phyloP scores from a whole-genome alignment of 1,284 basidiomycete species.

The Trametes hirsuta region DNA sequence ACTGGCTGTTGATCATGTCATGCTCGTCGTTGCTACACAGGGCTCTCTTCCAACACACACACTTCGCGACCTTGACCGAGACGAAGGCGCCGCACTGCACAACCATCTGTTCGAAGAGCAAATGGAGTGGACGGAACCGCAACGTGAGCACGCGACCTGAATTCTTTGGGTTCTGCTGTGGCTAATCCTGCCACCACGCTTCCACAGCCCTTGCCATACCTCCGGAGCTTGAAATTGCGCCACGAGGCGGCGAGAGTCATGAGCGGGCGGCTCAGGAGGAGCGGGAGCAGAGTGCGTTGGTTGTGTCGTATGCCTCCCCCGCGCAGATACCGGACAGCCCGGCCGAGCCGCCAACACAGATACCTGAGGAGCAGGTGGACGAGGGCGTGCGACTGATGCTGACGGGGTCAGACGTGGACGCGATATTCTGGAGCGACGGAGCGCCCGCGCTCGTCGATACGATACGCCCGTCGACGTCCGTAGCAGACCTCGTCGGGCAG shows the following conservation, averaged over 20 bases:
- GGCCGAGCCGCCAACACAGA: conserved; percentile 62
- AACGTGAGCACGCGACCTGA: conserved; percentile 51
- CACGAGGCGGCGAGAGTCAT: conserved; percentile 64
- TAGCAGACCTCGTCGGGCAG: conserved; percentile 72
- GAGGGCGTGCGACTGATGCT: conserved; percentile 64
- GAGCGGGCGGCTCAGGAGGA: conserved; percentile 72
- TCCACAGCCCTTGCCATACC: conserved; percentile 65
- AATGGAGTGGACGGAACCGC: conserved; percentile 80
- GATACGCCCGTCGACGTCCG: conserved; percentile 44
- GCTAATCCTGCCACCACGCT: conserved; percentile 22
- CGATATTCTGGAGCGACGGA: conserved; percentile 60
- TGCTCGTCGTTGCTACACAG: conserved; percentile 50
- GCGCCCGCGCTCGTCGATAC: conserved; percentile 39
- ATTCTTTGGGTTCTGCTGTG: conserved; percentile 18
- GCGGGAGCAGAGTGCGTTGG: conserved; percentile 76
- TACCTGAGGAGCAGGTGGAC: conserved; percentile 72
- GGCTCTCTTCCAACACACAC: conserved; percentile 66
- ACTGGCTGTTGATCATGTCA: conserved; percentile 59
- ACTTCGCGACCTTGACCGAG: conserved; percentile 81
- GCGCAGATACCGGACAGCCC: conserved; percentile 76
- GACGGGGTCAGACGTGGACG: conserved; percentile 67
- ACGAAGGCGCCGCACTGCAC: conserved; percentile 81
- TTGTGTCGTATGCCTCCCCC: conserved; percentile 69
- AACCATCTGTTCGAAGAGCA: conserved; percentile 80
- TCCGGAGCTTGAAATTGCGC: conserved; percentile 50